Evolutionary conservation across 331 rosid species (phyloP).

Genomic region (Arachis monticola): DNA sequence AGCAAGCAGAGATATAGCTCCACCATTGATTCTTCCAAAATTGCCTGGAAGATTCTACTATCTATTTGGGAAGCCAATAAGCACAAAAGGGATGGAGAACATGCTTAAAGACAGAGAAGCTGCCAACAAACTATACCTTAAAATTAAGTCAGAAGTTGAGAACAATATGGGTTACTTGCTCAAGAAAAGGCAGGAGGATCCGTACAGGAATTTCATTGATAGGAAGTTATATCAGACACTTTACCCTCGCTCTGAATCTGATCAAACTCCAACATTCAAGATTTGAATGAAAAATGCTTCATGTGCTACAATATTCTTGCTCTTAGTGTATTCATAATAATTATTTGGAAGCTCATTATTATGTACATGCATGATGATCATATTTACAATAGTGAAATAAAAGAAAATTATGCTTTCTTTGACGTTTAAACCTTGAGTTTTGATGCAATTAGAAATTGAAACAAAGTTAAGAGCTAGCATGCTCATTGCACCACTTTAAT

Average conservation of each 20-base stretch:
- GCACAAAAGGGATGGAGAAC: constrained; percentile 70
- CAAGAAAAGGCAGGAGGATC: constrained; percentile 89
- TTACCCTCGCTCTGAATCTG: constrained; percentile 48
- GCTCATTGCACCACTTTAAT: no score
- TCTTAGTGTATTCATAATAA: constrained; percentile 17
- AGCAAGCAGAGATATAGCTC: constrained; percentile 40
- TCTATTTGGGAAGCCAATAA: constrained; percentile 85
- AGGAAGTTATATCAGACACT: constrained; percentile 63
- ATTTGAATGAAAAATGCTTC: constrained; percentile 48
- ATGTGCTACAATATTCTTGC: constrained; percentile 20
- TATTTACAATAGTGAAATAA: background rate
- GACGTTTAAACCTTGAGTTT: background rate
- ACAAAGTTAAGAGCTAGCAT: no score
- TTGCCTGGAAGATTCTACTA: constrained; percentile 80
- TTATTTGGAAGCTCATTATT: background rate
- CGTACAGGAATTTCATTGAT: constrained; percentile 67
- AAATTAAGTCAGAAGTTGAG: constrained; percentile 77
- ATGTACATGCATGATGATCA: background rate
- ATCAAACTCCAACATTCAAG: constrained; percentile 69
- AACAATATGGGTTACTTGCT: constrained; percentile 62
- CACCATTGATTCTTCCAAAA: constrained; percentile 67
- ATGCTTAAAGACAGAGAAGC: constrained; percentile 63
- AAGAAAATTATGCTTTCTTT: background rate
- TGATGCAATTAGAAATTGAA: background rate
- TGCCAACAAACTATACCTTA: constrained; percentile 69